phyloP scores from a whole-genome alignment of 495 filamentous ascomycete species.

The Schizothecium vesticola region DNA sequence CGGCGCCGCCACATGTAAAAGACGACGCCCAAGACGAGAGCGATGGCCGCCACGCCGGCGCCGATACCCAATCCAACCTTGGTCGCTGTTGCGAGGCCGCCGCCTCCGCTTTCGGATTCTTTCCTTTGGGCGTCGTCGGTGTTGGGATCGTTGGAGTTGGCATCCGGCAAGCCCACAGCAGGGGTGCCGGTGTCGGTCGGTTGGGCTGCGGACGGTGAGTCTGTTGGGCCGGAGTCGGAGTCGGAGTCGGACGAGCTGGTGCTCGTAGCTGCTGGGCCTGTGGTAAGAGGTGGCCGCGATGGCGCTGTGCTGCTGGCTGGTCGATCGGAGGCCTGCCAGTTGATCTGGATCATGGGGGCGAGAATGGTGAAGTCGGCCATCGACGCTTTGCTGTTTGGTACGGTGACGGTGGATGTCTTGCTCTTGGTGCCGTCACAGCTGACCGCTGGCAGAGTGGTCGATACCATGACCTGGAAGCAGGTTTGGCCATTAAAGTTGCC shows the following conservation, averaged over 20 bases:
- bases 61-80: constrained; percentile 24
- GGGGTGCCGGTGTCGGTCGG: neutral
- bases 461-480: constrained; percentile 24
- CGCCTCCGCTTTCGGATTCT: neutral
- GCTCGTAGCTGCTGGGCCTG: neutral
- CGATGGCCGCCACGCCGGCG: constrained; percentile 16
- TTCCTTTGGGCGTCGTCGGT: neutral
- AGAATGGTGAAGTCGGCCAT: constrained; percentile 25
- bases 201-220: constrained; percentile 8
- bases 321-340: constrained; percentile 30
- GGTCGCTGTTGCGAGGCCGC: constrained; percentile 9
- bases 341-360: constrained; percentile 35
- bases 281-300: neutral
- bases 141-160: neutral
- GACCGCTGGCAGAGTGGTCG: constrained; percentile 22
- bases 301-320: neutral
- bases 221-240: neutral
- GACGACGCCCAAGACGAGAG: constrained; percentile 9
- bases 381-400: constrained; percentile 18
- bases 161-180: neutral
- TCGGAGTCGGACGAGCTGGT: constrained; percentile 2
- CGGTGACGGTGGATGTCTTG: constrained; percentile 16
- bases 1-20: constrained; percentile 24
- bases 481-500: constrained; percentile 33
- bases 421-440: constrained; percentile 26